Base-by-base conservation (phyloP, 2,329 filamentous ascomycete genomes). In the Akanthomyces lecanii region DNA sequence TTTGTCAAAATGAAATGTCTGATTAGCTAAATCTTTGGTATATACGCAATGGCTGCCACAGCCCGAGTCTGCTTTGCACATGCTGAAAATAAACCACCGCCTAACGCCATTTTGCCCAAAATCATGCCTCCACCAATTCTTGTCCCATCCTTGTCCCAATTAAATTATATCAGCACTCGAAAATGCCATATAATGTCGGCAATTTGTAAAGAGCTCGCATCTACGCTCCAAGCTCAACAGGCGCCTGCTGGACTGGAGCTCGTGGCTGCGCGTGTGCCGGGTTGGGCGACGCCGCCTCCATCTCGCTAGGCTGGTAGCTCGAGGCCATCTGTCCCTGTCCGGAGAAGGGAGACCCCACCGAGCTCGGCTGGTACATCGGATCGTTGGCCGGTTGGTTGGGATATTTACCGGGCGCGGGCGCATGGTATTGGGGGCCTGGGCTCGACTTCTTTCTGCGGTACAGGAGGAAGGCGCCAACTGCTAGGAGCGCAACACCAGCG, bases 401-500 rank as follows among this genome's bases (percentile, higher is more conserved):
- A 7, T 61, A 61, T 25, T 61, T 54, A 3, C 58, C 40, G 2
- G 47, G 58, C 3, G 47, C 50, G n/a, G 48, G 58, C 4, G 58
- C 38, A 12, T 61, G 48, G n/a, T 61, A 61, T 2, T 61, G 8
- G 18, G 33, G 48, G 18, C 28, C 25, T 4, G 38, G 12, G 2
- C 14, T 33, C 1, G 48, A 61, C 28, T 38, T 61, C 16, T 52
- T 55, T 21, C 51, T 40, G 23, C 54, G 63, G 36, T 60, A 42
- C n/a, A 62, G 33, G 18, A 65, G 61, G 51, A 65, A 65, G 4
- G 63, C 60, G 36, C 47, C 60, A 2, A 54, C 14, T 2, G 54
- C 60, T 1, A 65, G 38, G 7, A 63, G 33, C n/a, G 45, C 54
- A n/a, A 63, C 21, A 7, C 42, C 60, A 8, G 50, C 60, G 38